Evolutionary conservation across 192 early-diverging fungal species (phyloP).

Genomic region (Phlyctochytrium arcticum): DNA sequence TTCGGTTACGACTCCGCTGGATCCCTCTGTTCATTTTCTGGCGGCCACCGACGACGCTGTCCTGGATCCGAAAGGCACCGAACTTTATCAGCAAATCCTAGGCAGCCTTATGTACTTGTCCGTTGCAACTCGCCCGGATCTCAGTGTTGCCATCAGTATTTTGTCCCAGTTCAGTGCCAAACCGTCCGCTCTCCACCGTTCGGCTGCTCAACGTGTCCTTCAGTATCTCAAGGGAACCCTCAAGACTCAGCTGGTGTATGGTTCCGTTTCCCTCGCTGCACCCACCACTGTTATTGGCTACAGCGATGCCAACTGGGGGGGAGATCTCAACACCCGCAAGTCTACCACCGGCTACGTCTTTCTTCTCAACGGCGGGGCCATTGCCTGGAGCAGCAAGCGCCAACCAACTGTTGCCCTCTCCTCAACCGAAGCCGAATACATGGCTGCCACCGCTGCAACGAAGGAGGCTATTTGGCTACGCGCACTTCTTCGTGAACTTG

Average conservation of each 20-base stretch:
- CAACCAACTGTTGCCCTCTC: background rate
- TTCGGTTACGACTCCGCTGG: background rate
- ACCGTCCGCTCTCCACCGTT: background rate
- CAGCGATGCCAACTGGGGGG: background rate
- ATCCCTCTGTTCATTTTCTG: background rate
- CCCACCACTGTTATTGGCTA: too few species aligned
- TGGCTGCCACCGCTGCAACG: background rate
- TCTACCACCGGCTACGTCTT: background rate
- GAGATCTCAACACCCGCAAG: background rate
- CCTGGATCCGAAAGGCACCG: background rate
- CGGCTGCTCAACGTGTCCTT: constrained; percentile 14
- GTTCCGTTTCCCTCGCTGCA: background rate
- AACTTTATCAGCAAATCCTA: background rate
- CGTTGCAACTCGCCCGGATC: constrained; percentile 1
- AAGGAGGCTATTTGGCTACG: constrained; percentile 18
- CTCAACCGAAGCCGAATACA: background rate
- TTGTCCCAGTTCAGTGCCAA: constrained; percentile 3
- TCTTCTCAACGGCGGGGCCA: background rate
- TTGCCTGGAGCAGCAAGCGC: background rate
- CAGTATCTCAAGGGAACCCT: constrained; percentile 23
- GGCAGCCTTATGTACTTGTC: constrained; percentile 7
- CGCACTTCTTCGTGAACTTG: background rate
- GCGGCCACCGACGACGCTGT: background rate
- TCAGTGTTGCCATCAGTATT: constrained; percentile 1
- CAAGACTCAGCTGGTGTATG: background rate